Evolutionary conservation across 257 asterid genomes (phyloP), one percentile per base, ranked within the genome.

Genomic region (Knoxia roxburghii): DNA sequence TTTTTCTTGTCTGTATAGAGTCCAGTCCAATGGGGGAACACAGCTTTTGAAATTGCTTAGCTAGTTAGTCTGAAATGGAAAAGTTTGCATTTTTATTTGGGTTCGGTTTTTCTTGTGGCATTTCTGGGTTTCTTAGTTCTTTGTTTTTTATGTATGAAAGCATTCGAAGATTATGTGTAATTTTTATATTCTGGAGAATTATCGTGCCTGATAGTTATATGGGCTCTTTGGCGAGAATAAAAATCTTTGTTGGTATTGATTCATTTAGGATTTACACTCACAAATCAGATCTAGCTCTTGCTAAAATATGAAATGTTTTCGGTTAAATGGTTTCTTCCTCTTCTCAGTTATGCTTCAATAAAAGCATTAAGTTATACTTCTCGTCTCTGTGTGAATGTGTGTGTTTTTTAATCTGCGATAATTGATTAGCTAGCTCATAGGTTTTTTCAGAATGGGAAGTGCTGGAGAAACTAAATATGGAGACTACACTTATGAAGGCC

Each of bases 401-500:
- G 41, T 37, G 41, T 37, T 37, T 37, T 37, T 37, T 37, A 9
- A 3, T 37, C 41, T 37, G 53, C 6, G 23, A 48, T 7, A 20
- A 33, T 59, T 32, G 21, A 59, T 35, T 11, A 30, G 41, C 18
- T 32, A 1, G 27, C 46, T 33, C 11, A 33, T 21, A 10, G 29
- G n/a, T n/a, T 35, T n/a, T 18, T 60, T 55, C 80, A 89, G 96
- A 77, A 89, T 92, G 98, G 95, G 87, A 60, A 88, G 85, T 70
- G 21, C 85, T 1, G 86, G 72, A 21, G 87, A 81, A 60, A 70
- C 70, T 62, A 68, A 73, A 8, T 92, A 87, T 30, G 96, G 95
- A 54, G 82, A 81, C 4, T 89, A 84, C 87, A 92, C 95, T 4
- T 89, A 87, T 37, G 88, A 87, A 70, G 74, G 67, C 74, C 92